Evolutionary conservation across 2,329 filamentous ascomycete species (phyloP), one percentile per base, ranked within the genome.

Genomic region (Penicillium sp.): DNA sequence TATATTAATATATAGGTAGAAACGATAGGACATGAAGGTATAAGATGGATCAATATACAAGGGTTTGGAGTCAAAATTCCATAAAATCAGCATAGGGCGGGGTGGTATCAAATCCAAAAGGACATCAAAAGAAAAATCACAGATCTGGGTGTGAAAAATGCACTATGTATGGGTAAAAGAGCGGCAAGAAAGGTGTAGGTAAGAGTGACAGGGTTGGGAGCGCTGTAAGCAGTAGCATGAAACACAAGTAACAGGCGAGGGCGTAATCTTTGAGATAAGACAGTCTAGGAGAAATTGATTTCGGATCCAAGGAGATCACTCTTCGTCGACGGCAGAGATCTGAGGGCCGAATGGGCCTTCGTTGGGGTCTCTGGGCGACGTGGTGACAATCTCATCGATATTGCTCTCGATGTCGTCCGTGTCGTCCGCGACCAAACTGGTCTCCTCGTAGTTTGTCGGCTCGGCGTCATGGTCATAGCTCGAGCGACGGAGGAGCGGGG

Each of bases 381-480:
- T 62, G 5, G 64, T 66, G 31, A 67, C 60, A 31, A 69, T 49
- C n/a, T 63, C 66, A 22, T 72, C 73, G 23, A 73, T 66, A 4
- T 71, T 73, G 54, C 74, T 75, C 34, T 69, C 69, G 23, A 72
- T 68, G 47, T 79, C 76, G 48, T 78, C 76, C 31, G 46, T 31
- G 11, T 73, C 73, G 42, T 27, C 26, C 4, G 26, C 26, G 26
- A 27, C 26, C 26, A 74, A 74, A 16, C 69, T 70, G 36, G 67
- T 67, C 32, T 74, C 69, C 31, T 71, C 72, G 46, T 74, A 76
- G 40, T 66, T 70, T 29, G 70, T 62, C 5, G 69, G 73, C 56
- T 81, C 77, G 1, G 80, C 80, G 56, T 82, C 80, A 51, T 74
- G 74, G 56, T 84, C 80, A 51, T 82, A 82, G 56, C 70, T 76